Evolutionary conservation across 139 green algal genomes (phyloP), one percentile per base, ranked within the genome.

Genomic region (Micractinium conductrix): DNA sequence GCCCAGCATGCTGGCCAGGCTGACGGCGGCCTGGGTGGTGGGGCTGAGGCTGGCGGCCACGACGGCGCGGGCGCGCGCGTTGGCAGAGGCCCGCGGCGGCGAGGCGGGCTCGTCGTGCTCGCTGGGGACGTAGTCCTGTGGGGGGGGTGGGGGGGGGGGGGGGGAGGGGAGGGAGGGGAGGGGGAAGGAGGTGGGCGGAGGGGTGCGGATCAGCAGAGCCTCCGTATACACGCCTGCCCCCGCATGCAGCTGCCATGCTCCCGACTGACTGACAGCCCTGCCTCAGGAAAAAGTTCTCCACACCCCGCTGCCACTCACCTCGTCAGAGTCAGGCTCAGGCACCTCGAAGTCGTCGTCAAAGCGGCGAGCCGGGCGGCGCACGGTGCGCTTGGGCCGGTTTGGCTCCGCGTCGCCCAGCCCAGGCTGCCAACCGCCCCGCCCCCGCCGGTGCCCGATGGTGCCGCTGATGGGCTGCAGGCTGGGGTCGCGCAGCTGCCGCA

Each of bases 271-370:
- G 48, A 14, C 48, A 58, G 48, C 48, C 48, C 48, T 58, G 12
- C 48, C 12, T 14, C 10, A 58, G 48, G 48, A 10, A 10, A 58
- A 58, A 14, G 12, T n/a, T n/a, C n/a, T n/a, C n/a, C 17, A 4
- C 44, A 9, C 38, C 0, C 5, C 43, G 16, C 24, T 45, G n/a
- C n/a, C 21, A 17, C 70, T 2, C 50, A 80, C 81, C 81, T 80
- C 81, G 22, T 86, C 81, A 16, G 81, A 86, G 53, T 63, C 81
- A 5, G 53, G 48, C 44, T 84, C 63, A 1, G 67, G 67, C 2
- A 35, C 80, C 48, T 85, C 80, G 58, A 70, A 85, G 28, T 85
- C 80, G n/a, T 86, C 70, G 40, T 75, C 81, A 72, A 79, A 86
- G 50, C 69, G 81, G 38, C 70, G 70, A 2, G 70, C 55, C 4